Evolutionary conservation across 176 grass and related monocot species (phyloP).

Genomic region (Thinopyrum elongatum): DNA sequence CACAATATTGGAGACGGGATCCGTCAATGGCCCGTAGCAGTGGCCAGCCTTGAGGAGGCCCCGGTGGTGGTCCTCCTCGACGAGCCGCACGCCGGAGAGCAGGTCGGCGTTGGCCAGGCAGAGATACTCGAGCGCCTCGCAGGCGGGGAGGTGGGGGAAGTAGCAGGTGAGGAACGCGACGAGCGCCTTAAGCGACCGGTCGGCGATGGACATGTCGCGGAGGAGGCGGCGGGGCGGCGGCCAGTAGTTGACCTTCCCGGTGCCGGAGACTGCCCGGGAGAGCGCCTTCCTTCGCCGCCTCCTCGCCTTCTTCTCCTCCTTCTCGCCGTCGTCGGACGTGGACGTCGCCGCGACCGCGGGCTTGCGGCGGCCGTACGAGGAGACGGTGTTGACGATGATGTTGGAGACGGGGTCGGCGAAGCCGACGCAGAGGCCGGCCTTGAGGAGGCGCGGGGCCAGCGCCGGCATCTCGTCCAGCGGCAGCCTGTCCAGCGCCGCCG

Average conservation of each 20-base stretch:
- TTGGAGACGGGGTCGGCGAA: neutral
- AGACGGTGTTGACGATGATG: neutral
- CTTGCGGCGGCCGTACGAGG: neutral
- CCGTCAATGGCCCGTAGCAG: conserved; percentile 9
- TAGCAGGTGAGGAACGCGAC: conserved; percentile 20
- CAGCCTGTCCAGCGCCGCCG: neutral
- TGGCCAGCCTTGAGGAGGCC: conserved; percentile 31
- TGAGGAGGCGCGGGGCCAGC: neutral
- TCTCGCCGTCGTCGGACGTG: neutral
- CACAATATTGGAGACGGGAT: conserved; percentile 24
- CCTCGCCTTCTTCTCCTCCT: neutral
- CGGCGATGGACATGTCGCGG: neutral
- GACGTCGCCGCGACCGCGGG: too few relatives aligned
- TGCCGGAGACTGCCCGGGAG: neutral
- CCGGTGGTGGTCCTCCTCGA: conserved; percentile 4
- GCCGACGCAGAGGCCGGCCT: neutral
- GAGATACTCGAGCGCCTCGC: conserved; percentile 25
- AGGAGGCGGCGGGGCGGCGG: neutral
- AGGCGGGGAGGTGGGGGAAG: conserved; percentile 10
- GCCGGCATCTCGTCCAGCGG: neutral
- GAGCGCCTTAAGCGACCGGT: conserved; percentile 2
- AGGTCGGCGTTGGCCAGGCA: conserved; percentile 10
- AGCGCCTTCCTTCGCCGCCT: neutral
- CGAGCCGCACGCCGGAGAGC: neutral
- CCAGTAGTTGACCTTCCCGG: neutral